Evolutionary conservation across 768 basidiomycete species (phyloP), one percentile per base, ranked within the genome.

Genomic region (Termitomyces sp.): DNA sequence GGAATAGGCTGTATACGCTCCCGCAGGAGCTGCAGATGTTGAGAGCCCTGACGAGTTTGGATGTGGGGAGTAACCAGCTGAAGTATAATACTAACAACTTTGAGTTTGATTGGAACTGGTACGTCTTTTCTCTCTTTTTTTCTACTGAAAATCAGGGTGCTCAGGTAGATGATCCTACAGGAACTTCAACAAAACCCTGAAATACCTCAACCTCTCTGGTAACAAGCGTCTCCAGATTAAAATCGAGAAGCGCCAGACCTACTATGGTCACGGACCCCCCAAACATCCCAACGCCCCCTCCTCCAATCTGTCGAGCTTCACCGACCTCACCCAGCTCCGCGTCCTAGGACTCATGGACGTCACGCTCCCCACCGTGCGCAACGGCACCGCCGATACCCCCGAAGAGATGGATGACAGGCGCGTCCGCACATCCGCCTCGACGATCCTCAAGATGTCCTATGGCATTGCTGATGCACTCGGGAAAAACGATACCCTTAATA

Each of bases 71-170:
- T 69, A 99, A 99, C 69, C 71, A 85, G 53, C 77, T 99, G 71
- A 92, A 90, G 80, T 98, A 98, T 73, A 99, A 98, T 68, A 94
- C 97, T 63, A 90, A 92, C 63, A 99, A 99, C 66, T 95, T 89
- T 89, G 92, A 96, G 69, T 98, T 95, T 70, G 97, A 99, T 73
- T 98, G 95, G 95, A 98, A 99, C 69, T 98, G 97, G 96, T 96
- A 62, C 48, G 84, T 74, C 35, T 21, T 21, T 41, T 59, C 31
- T 29, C 34, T 23, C 8, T 21, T 1, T 59, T 23, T 19, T 32
- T 38, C 53, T n/a, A n/a, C n/a, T n/a, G n/a, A n/a, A 21, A 8
- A 10, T 34, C 2, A 17, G 16, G 5, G 35, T 55, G 17, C 37
- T 32, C 25, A 27, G 56, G 6, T 41, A 55, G 52, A 54, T 37